phyloP scores from a whole-genome alignment of 1,284 basidiomycete genomes.

The Agaricales sp. region DNA sequence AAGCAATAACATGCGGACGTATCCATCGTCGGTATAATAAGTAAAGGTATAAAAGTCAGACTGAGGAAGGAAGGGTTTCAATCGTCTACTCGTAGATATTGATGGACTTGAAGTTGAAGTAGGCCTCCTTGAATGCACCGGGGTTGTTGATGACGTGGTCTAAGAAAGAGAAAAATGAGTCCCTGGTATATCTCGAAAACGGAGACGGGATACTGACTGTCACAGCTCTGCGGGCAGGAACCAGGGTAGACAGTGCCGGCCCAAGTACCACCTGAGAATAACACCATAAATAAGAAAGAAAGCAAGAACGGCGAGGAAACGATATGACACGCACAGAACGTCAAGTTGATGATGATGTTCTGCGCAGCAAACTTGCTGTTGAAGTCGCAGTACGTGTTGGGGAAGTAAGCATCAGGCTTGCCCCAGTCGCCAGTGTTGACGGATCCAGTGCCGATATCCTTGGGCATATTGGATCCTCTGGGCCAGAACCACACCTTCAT shows the following conservation, averaged over 20 bases:
- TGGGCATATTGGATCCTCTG: conserved; percentile 31
- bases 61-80: no score
- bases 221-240: conserved; percentile 40
- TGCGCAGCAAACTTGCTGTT: not conserved
- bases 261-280: conserved; percentile 50
- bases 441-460: conserved; percentile 27
- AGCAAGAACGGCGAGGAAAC: not conserved
- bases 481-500: conserved; percentile 47
- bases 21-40: no score
- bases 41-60: no score
- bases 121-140: conserved; percentile 10
- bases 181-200: not conserved
- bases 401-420: conserved; percentile 22
- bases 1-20: no score
- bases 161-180: not conserved
- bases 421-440: conserved; percentile 43
- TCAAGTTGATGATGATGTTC: not conserved
- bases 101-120: conserved; percentile 12
- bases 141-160: conserved; percentile 11
- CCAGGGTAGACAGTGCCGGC: conserved; percentile 28
- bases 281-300: no score
- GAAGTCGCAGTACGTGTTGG: not conserved
- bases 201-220: conserved; percentile 26
- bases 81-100: conserved; percentile 9
- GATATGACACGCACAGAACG: not conserved